Evolutionary conservation across 1,284 basidiomycete genomes (phyloP), one percentile per base, ranked within the genome.

Genomic region (Inonotus hispidus): DNA sequence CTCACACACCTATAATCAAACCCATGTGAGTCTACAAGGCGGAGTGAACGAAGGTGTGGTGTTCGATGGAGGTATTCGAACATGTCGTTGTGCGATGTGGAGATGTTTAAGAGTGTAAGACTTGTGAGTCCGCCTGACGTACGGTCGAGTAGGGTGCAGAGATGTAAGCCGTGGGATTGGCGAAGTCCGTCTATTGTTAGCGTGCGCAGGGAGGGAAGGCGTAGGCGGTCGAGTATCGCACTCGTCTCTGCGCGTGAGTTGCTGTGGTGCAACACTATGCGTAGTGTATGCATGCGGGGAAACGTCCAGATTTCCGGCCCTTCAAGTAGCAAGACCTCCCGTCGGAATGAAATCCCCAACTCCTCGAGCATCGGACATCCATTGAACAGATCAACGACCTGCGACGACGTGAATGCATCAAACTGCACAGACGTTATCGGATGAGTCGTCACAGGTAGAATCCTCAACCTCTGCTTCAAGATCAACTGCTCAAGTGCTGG

Each of bases 291-390:
- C 23, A 62, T 27, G 8, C 50, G 55, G 7, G 47, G 46, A 10
- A 62, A 62, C 8, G 39, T 60, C 58, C 58, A 60, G 10, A 54
- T 21, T 19, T 53, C 58, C 27, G 50, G 39, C 11, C 41, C 46
- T 16, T 32, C 29, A 35, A 50, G 38, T 16, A 52, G 7, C 14
- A 47, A n/a, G 14, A 60, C 21, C 43, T 45, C 55, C 32, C 29
- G 10, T 32, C 25, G 57, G 56, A 62, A 62, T 14, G 37, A 29
- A 16, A 62, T 58, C 19, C 39, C 38, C 39, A 62, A 37, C 13
- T 57, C 60, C 47, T 58, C 60, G 16, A 62, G 60, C n/a, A 53
- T 37, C 21, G 55, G 50, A 27, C 60, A 62, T 14, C 55, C 55
- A 21, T 54, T 46, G 35, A 60, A 55, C 10, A 60, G 58, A 35